Percentiles rank a stretch among this genome's conserved stretches.
These are phyloP conservation scores for Coprinellus aureogranulatus DNA, from an alignment of 768 basidiomycete species.

Conservation along the genomic window DNA sequence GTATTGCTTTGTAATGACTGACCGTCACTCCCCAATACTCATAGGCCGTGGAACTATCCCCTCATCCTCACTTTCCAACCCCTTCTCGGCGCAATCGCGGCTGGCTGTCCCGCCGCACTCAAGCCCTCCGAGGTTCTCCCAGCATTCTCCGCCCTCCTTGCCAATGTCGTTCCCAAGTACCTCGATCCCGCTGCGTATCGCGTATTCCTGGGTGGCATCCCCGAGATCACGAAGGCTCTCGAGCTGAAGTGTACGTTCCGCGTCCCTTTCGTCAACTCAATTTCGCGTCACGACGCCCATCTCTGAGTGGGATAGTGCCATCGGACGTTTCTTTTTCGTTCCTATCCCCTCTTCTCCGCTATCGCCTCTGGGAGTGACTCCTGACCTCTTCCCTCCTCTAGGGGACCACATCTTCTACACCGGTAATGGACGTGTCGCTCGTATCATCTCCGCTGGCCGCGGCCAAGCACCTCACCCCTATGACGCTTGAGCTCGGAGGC, in stretches of 20 bases:
- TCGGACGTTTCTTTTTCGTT: too few species aligned
- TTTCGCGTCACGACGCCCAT: too few species aligned
- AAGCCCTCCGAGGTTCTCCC: constrained; percentile 68
- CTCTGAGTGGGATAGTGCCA: too few species aligned
- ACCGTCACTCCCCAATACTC: neutral
- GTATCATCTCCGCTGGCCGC: constrained; percentile 52
- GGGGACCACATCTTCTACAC: constrained; percentile 47
- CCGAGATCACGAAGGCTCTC: constrained; percentile 54
- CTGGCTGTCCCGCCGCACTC: constrained; percentile 65
- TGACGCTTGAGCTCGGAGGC: constrained; percentile 56
- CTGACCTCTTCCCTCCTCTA: constrained; percentile 10
- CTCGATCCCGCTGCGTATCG: constrained; percentile 47
- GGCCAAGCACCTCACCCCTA: constrained; percentile 51
- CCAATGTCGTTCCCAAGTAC: constrained; percentile 52
- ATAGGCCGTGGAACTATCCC: constrained; percentile 70
- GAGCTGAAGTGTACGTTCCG: constrained; percentile 45
- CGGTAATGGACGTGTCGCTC: constrained; percentile 43
- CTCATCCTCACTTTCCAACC: constrained; percentile 55
- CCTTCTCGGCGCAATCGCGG: constrained; percentile 68
- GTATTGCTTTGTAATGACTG: too few species aligned
- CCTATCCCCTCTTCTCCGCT: neutral
- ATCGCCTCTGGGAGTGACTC: neutral
- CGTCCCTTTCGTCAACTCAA: too few species aligned
- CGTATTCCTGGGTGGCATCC: constrained; percentile 57
- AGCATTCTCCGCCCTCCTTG: constrained; percentile 46